Conservation (phyloP, 202 grass and related monocot genomes). For the Sporobolus alterniflorus region DNA sequence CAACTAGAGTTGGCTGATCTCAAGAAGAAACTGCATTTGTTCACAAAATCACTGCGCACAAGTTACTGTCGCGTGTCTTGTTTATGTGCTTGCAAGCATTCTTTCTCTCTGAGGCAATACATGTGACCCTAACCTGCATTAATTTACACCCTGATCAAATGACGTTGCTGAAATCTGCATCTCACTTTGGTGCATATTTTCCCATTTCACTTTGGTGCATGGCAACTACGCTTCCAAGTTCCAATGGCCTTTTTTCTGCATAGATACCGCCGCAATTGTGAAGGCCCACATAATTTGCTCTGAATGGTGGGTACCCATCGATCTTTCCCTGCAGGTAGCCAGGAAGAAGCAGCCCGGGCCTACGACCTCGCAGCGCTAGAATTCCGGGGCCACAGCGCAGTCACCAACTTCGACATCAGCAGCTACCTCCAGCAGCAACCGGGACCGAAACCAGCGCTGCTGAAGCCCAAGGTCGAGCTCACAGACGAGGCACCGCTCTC, state of each 20-base stretch:
- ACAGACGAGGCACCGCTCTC: background rate
- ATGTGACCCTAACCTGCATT: background rate
- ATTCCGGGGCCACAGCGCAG: constrained; percentile 51
- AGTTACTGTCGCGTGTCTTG: background rate
- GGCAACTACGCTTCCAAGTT: background rate
- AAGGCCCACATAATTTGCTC: background rate
- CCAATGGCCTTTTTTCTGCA: background rate
- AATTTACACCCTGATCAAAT: background rate
- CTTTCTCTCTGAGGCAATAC: background rate
- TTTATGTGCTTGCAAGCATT: background rate
- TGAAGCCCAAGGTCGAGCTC: constrained; percentile 15
- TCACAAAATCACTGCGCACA: background rate
- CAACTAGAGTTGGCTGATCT: background rate
- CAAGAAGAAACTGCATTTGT: constrained; percentile 3
- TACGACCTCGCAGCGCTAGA: constrained; percentile 76
- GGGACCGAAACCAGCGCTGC: background rate
- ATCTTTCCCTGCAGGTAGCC: constrained; percentile 46
- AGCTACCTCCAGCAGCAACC: constrained; percentile 37
- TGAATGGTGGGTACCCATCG: background rate
- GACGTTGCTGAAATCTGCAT: background rate
- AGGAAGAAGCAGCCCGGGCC: constrained; percentile 78
- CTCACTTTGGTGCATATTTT: background rate
- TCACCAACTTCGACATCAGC: constrained; percentile 82
- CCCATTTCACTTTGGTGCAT: background rate
- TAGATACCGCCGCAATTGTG: background rate